Evolutionary conservation across 495 filamentous ascomycete genomes (phyloP), one percentile per base, ranked within the genome.

Genomic region (Darksidea phi): DNA sequence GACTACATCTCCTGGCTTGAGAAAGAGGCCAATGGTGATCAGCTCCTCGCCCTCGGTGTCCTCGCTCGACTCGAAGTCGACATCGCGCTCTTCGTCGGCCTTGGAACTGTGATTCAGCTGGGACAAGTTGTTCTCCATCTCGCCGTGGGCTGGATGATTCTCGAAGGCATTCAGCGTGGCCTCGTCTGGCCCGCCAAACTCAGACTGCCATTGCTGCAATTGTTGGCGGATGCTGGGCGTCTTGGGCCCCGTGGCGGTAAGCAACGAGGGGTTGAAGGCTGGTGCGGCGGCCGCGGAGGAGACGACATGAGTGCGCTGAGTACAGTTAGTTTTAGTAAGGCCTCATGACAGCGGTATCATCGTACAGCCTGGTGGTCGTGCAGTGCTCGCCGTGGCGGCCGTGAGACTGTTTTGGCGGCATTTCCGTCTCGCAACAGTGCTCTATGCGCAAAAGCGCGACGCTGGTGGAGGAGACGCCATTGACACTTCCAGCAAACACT

Each of bases 1-100:
- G 2, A 92, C 82, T 56, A 95, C 71, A 70, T 95, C 91, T 12
- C 91, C 91, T 7, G 84, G 79, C 26, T 83, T 74, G 13, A 94
- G 73, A 48, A 68, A 71, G 7, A 66, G 21, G 24, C 50, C 46
- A 6, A 69, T 36, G 46, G 66, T 56, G 17, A 51, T 56, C 36
- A 66, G 18, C 20, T 61, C 55, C 4, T 55, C 47, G 8, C 54
- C 63, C 12, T 43, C 43, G 18, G 41, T 47, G 42, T 55, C 54
- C 6, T 64, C 48, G 24, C 59, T 63, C 2, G 58, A 48, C 15
- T 43, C 43, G 1, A 48, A 6, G 1, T 63, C 61, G 41, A 23
- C 4, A 37, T 23, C 38, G 48, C 41, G n/a, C 53, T 37, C 37
- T 48, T 52, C 48, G 32, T 62, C 47, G 17, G 60, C 28, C 46